Evolutionary conservation across 495 filamentous ascomycete genomes (phyloP), one percentile per base, ranked within the genome.

Genomic region (Apodospora peruviana): DNA sequence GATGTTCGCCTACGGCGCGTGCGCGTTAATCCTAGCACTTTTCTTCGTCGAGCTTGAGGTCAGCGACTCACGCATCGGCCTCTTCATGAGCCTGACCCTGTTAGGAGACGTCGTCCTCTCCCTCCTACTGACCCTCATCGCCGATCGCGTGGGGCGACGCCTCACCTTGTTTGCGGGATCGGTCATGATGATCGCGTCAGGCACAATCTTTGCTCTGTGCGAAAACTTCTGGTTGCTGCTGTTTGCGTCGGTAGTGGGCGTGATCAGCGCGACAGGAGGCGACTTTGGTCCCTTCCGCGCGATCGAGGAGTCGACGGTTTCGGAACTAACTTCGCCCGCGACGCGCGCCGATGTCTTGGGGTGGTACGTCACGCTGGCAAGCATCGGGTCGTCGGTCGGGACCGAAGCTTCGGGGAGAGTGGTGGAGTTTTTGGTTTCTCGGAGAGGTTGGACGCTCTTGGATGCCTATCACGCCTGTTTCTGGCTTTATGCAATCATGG

Each of bases 31-130:
- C 27, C 60, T 74, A 3, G 71, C 68, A 14, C 64, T 70, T 27
- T 74, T 73, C 50, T 66, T 95, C 27, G 73, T 77, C 11, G 78
- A 77, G 2, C 68, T 94, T 2, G 65, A 68, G 4, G 77, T 84
- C 46, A 71, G 83, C 3, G 85, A 90, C 62, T 67, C 76, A 4
- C 72, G 70, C 16, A 91, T 90, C 44, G 90, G 90, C 5, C 71
- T 91, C 4, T 94, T 95, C 66, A 94, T 95, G 88, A 90, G 85
- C 0, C 63, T 94, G 37, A 96, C 90, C 0, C 71, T 95, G 45
- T 65, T 84, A 23, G 90, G 90, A 4, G 90, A 96, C 68, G 82
- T 86, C 0, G 60, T 82, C 1, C 82, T 94, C 27, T 87, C 85
- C 34, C 78, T 93, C 21, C 50, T 84, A 12, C 70, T 96, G 4